phyloP scores from a whole-genome alignment of 192 early-diverging fungal species.

The Mortierella alpina region DNA sequence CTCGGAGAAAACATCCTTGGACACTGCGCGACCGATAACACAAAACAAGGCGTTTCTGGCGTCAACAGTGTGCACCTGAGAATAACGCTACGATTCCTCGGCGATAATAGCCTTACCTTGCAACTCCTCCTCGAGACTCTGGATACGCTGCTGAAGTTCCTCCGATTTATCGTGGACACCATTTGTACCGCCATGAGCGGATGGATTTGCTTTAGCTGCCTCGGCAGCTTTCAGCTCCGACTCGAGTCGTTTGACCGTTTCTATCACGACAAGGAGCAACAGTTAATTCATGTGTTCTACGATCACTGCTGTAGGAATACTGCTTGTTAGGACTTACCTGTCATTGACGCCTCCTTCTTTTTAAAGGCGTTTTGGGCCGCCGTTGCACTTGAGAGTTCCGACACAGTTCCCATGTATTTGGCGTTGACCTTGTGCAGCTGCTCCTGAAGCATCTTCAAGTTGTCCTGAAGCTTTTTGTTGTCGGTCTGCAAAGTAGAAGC shows the following conservation, averaged over 20 bases:
- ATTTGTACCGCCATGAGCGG: neutral
- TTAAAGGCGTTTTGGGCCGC: conserved; percentile 9
- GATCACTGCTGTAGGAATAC: neutral
- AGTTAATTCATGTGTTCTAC: neutral
- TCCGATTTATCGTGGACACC: conserved; percentile 1
- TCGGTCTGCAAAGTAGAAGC: neutral
- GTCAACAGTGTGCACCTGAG: too few species aligned
- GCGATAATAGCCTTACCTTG: conserved; percentile 6
- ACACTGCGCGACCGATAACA: neutral
- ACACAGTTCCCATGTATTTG: neutral
- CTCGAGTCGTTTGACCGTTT: conserved; percentile 2
- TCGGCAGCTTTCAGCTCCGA: conserved; percentile 10
- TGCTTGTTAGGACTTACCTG: conserved; percentile 4
- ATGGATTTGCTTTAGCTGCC: neutral
- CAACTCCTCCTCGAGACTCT: conserved; percentile 21
- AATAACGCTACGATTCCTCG: too few species aligned
- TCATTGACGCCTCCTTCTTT: conserved; percentile 9
- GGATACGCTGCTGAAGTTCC: conserved; percentile 16
- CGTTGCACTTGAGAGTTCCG: conserved; percentile 15
- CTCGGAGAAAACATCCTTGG: conserved; percentile 29
- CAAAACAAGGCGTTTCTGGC: too few species aligned
- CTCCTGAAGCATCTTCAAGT: neutral
- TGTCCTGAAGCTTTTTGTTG: conserved; percentile 19
- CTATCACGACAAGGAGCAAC: neutral
- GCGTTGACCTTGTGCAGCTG: conserved; percentile 13